Percentiles rank a stretch among this genome's conserved stretches.
Conservation (phyloP, 2,329 filamentous ascomycete genomes). For the Tricladium varicosporioides region DNA sequence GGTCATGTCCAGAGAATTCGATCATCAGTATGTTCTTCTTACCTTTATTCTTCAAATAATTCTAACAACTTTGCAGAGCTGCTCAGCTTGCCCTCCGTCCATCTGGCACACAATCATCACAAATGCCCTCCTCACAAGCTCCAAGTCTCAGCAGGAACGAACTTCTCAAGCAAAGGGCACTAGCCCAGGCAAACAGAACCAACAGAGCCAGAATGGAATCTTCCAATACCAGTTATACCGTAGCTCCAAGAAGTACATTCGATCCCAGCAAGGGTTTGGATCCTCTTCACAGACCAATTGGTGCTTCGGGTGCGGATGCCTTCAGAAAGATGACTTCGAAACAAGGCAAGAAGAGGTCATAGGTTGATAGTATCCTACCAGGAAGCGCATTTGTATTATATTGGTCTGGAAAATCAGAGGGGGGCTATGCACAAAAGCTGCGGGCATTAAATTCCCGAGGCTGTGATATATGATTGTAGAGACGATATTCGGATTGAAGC, state of each 20-base stretch:
- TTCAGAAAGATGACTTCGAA: conserved; percentile 66
- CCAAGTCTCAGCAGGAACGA: conserved; percentile 29
- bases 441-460: too few species aligned
- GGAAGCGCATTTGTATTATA: neutral
- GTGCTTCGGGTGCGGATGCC: conserved; percentile 61
- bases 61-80: conserved; percentile 27
- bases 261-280: conserved; percentile 50
- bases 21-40: conserved; percentile 53
- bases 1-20: conserved; percentile 61
- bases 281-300: conserved; percentile 53
- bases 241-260: conserved; percentile 54
- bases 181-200: conserved; percentile 52
- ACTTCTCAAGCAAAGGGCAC: conserved; percentile 54
- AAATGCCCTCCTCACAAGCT: conserved; percentile 28
- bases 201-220: conserved; percentile 53
- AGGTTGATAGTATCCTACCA: neutral
- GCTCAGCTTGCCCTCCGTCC: conserved; percentile 35
- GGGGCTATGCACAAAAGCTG: too few species aligned
- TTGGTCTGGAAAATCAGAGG: neutral
- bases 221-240: conserved; percentile 34
- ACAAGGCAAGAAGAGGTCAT: conserved; percentile 48
- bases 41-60: neutral
- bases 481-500: too few species aligned
- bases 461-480: too few species aligned
- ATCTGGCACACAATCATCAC: conserved; percentile 29